phyloP scores from a whole-genome alignment of 1,284 basidiomycete species.

The Ustilago esculenta region DNA sequence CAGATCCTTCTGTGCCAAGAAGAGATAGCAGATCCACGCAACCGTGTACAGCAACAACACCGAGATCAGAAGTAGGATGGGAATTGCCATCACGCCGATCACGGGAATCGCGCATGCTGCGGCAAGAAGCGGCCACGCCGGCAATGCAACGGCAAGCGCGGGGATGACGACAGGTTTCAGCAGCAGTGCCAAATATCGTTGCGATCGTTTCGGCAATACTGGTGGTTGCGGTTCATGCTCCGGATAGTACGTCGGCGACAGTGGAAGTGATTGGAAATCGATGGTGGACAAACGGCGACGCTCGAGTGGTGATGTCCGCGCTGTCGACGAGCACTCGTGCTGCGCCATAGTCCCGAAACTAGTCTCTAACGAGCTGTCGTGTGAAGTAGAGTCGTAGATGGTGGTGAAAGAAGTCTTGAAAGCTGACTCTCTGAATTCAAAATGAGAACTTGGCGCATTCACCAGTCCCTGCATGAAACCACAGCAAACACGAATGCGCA shows the following conservation, averaged over 20 bases:
- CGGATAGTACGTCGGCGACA: conserved; percentile 47
- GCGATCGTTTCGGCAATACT: conserved; percentile 27
- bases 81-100: conserved; percentile 60
- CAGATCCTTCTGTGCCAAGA: conserved; percentile 62
- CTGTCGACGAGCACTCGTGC: conserved; percentile 11
- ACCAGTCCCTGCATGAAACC: too few species aligned
- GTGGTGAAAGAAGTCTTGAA: too few species aligned
- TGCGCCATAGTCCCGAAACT: conserved; percentile 31
- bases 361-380: too few species aligned
- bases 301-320: conserved; percentile 5
- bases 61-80: conserved; percentile 62
- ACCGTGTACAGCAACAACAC: conserved; percentile 61
- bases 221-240: conserved; percentile 26
- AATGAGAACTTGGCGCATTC: too few species aligned
- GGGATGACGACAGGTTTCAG: conserved; percentile 52
- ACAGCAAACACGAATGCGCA: too few species aligned
- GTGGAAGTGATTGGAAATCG: conserved; percentile 15
- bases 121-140: conserved; percentile 57
- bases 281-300: conserved; percentile 16
- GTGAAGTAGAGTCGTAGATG: too few species aligned
- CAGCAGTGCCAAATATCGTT: conserved; percentile 36
- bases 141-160: conserved; percentile 48
- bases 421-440: too few species aligned
- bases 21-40: conserved; percentile 65
- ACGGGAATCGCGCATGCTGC: conserved; percentile 55